These are phyloP conservation scores for Aspergillus awamori DNA, from an alignment of 2,329 filamentous ascomycete species.

Conservation along the genomic window DNA sequence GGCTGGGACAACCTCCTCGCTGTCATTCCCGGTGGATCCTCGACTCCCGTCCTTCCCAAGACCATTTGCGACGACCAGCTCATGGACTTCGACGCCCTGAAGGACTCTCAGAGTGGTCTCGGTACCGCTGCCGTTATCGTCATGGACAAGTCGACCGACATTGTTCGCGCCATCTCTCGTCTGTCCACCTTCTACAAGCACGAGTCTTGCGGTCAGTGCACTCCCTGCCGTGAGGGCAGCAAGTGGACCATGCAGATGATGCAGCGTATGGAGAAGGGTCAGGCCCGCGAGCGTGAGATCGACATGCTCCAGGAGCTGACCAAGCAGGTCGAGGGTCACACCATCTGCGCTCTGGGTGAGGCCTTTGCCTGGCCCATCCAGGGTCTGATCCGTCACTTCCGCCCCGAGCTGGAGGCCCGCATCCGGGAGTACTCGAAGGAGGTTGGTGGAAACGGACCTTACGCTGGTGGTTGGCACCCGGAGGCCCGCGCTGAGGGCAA, in stretches of 20 bases:
- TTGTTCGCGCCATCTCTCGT: slow-evolving; percentile 89
- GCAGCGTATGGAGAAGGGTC: slow-evolving; percentile 89
- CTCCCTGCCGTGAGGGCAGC: slow-evolving; percentile 97
- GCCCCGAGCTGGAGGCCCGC: slow-evolving; percentile 89
- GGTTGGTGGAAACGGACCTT: slow-evolving; percentile 67
- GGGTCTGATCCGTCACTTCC: slow-evolving; percentile 96
- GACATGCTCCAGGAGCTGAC: slow-evolving; percentile 99
- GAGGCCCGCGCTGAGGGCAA: slow-evolving; percentile 75
- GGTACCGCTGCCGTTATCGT: slow-evolving; percentile 97
- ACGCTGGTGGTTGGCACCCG: slow-evolving; percentile 87
- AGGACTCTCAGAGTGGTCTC: slow-evolving; percentile 96
- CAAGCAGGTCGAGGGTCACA: slow-evolving; percentile 99
- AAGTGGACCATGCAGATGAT: slow-evolving; percentile 99
- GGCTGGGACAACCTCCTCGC: slow-evolving; percentile 98
- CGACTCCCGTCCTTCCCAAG: slow-evolving; percentile 93
- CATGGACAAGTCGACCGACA: slow-evolving; percentile 97
- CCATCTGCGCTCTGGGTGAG: slow-evolving; percentile 96
- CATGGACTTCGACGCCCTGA: slow-evolving; percentile 98
- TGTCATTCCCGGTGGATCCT: slow-evolving; percentile 93
- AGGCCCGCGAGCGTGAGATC: slow-evolving; percentile 87
- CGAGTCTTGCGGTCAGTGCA: slow-evolving; percentile 98
- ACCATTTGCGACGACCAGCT: slow-evolving; percentile 87
- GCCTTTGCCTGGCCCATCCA: slow-evolving; percentile 99
- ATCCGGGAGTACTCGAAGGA: slow-evolving; percentile 78
- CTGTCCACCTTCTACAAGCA: slow-evolving; percentile 97